These are phyloP conservation scores for Penicillium rolfsii DNA, from an alignment of 2,329 filamentous ascomycete genomes.

Conservation along the genomic window DNA sequence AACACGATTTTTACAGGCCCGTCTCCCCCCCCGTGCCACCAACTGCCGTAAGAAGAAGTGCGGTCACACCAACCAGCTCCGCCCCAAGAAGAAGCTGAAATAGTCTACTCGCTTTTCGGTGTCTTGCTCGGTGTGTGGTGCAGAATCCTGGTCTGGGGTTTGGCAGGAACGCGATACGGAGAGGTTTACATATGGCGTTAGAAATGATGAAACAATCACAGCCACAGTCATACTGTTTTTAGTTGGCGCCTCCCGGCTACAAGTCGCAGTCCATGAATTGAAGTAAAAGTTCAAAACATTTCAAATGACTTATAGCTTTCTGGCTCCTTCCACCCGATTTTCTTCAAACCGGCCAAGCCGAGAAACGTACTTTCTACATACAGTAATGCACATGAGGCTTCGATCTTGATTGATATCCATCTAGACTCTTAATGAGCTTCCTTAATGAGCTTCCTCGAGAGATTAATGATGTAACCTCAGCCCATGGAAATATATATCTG, in stretches of 20 bases:
- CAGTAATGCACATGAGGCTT: not conserved
- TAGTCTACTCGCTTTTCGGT: conserved; percentile 53
- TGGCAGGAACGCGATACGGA: conserved; percentile 41
- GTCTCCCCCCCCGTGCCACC: conserved; percentile 96
- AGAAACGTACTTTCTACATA: not conserved
- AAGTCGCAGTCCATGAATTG: conserved; percentile 42
- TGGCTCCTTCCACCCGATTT: conserved; percentile 3
- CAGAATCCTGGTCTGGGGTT: conserved; percentile 35
- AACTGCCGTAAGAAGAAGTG: conserved; percentile 99
- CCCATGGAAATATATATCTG: too few relatives aligned
- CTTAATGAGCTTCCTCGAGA: too few relatives aligned
- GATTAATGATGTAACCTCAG: too few relatives aligned
- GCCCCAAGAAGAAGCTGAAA: conserved; percentile 99
- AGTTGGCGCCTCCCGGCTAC: conserved; percentile 41
- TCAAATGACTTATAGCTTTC: conserved; percentile 16
- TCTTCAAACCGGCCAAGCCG: not conserved
- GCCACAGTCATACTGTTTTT: conserved; percentile 42
- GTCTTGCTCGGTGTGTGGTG: conserved; percentile 52
- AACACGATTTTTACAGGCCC: conserved; percentile 53
- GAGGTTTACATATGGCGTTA: conserved; percentile 44
- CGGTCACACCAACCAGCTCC: conserved; percentile 99
- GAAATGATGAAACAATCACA: conserved; percentile 44
- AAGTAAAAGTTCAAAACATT: conserved; percentile 42
- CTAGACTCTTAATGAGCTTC: too few relatives aligned
- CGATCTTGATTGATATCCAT: too few relatives aligned